Evolutionary conservation across 2,329 filamentous ascomycete species (phyloP), one percentile per base, ranked within the genome.

Genomic region (Xylariaceae sp.): DNA sequence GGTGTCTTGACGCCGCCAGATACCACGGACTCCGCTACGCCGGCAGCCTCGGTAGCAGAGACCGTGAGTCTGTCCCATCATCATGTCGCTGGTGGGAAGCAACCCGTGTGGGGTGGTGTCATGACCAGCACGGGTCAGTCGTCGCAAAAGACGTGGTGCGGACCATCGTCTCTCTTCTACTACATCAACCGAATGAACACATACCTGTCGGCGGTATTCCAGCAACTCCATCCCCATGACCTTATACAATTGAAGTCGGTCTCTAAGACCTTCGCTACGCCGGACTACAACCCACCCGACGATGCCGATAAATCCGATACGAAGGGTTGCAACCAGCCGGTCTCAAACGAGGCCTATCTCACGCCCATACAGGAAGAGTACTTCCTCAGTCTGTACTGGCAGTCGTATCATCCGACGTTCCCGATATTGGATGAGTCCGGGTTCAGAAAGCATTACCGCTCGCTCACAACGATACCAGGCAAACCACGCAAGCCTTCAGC

Each of bases 321-420:
- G 18, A 65, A 61, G 45, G 52, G 62, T 15, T 49, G 57, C 8
- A 58, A 50, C 37, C 65, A 62, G 34, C 52, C 61, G 11, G 58
- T 64, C 18, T 55, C 62, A 2, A 63, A 64, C 13, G 62, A 67
- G 4, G 66, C 68, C 8, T 71, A 73, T 48, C 65, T 80, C 18
- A 73, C 68, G 4, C 68, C 70, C 15, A 67, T 68, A 1, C 74
- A 81, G 62, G 78, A 82, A 66, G 77, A 80, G 51, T 76, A 75
- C 51, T 76, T 80, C 34, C 66, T 82, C 2, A 71, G 72, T 18
- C 65, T 80, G 1, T 82, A 78, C 63, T 82, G 80, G 79, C 72
- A 78, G 52, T 73, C 75, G 0, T 78, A 77, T 57, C 76, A 82
- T 56, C 70, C 68, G 2, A 66, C 74, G 0, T 72, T 72, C 51